Evolutionary conservation across 2,329 filamentous ascomycete species (phyloP).

Genomic region (Claviceps paspali): DNA sequence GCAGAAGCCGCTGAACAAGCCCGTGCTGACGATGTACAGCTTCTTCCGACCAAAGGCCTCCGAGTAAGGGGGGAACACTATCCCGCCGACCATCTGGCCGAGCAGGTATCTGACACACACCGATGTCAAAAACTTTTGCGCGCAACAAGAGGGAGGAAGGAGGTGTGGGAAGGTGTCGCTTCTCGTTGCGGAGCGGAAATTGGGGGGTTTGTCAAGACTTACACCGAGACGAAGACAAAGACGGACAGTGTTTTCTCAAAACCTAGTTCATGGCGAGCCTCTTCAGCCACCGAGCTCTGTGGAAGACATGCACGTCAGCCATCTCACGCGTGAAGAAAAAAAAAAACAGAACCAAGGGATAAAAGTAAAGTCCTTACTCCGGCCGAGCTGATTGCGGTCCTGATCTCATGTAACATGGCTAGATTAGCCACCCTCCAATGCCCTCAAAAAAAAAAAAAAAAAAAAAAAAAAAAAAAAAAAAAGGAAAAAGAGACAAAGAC

Average conservation of each 20-base stretch:
- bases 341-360: background rate
- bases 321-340: background rate
- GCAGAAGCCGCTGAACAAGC: background rate
- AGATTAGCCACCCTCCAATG: too few relatives aligned
- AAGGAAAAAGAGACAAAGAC: background rate
- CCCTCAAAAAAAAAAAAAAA: background rate
- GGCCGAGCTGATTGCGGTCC: background rate
- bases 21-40: background rate
- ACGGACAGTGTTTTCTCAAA: background rate
- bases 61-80: background rate
- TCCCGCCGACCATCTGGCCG: slow-evolving; percentile 1
- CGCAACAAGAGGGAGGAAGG: background rate
- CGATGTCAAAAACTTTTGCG: too few relatives aligned
- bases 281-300: background rate
- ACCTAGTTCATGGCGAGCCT: background rate
- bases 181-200: too few relatives aligned
- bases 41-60: slow-evolving; percentile 1
- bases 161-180: too few relatives aligned
- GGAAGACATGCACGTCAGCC: background rate
- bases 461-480: background rate
- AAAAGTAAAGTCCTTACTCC: too few relatives aligned
- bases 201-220: too few relatives aligned
- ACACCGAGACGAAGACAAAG: slow-evolving; percentile 1
- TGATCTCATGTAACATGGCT: too few relatives aligned
- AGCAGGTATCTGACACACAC: background rate